Conservation (phyloP, 2,329 filamentous ascomycete genomes). For the Colletotrichum australisinense region DNA sequence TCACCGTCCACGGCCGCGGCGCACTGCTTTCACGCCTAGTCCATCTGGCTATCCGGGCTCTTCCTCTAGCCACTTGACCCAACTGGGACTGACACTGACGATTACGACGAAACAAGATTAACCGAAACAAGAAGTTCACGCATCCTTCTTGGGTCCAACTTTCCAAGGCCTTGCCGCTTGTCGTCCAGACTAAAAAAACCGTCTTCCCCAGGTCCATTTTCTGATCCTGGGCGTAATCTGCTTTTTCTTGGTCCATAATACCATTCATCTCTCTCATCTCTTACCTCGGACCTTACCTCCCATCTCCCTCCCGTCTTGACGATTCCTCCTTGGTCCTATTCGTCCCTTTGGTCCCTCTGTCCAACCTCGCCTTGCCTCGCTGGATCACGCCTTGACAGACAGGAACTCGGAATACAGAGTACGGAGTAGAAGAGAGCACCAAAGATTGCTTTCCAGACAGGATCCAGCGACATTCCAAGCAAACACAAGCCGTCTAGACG, state of each 20-base stretch:
- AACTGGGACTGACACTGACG: constrained; percentile 22
- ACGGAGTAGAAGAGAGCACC: not conserved
- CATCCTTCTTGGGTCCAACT: constrained; percentile 17
- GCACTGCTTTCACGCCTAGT: constrained; percentile 11
- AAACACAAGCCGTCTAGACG: not conserved
- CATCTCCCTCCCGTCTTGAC: constrained; percentile 15
- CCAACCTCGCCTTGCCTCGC: constrained; percentile 26
- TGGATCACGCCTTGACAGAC: not conserved
- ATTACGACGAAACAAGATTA: constrained; percentile 5
- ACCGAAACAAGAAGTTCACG: not conserved
- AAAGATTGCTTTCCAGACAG: constrained; percentile 12
- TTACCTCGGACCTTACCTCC: constrained; percentile 32
- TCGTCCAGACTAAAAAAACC: constrained; percentile 10
- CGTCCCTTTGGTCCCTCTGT: constrained; percentile 21
- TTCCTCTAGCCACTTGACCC: constrained; percentile 24
- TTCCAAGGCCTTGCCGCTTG: not conserved
- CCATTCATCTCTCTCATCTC: constrained; percentile 3
- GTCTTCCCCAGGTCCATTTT: constrained; percentile 1
- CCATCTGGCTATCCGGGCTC: constrained; percentile 18
- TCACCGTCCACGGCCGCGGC: constrained; percentile 7
- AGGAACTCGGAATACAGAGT: not conserved
- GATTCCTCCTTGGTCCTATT: constrained; percentile 23
- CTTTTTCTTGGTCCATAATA: constrained; percentile 24
- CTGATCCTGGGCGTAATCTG: constrained; percentile 1
- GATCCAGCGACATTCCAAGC: constrained; percentile 29